These are phyloP conservation scores for Musa acuminata DNA, from an alignment of 176 grass and related monocot species.

Conservation along the genomic window DNA sequence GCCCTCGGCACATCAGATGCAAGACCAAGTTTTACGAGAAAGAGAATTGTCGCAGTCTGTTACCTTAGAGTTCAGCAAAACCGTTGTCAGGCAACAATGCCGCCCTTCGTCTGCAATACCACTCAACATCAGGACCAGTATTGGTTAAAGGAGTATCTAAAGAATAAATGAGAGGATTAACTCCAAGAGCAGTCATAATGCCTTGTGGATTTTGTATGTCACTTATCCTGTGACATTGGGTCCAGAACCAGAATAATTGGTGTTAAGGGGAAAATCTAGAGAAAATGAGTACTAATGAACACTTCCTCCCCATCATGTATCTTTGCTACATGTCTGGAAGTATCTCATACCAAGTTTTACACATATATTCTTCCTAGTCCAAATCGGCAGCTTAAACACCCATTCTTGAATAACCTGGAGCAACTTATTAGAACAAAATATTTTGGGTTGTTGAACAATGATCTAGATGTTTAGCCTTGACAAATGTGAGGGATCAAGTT, in stretches of 20 bases:
- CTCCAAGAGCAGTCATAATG: not conserved
- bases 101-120: conserved; percentile 39
- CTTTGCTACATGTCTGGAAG: too few species aligned
- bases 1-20: not conserved
- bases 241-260: too few species aligned
- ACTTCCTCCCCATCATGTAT: too few species aligned
- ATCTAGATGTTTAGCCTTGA: too few species aligned
- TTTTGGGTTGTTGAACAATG: too few species aligned
- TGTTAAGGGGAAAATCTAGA: too few species aligned
- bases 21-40: not conserved
- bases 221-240: too few species aligned
- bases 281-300: too few species aligned
- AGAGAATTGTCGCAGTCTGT: not conserved
- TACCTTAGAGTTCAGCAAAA: conserved; percentile 67
- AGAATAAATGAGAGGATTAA: not conserved
- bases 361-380: too few species aligned
- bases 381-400: too few species aligned
- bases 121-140: not conserved
- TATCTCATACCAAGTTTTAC: too few species aligned
- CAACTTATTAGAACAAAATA: not conserved
- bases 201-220: not conserved
- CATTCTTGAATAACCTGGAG: not conserved
- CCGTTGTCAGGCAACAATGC: conserved; percentile 43
- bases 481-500: too few species aligned
- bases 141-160: not conserved